Conservation (phyloP, 306 rosid species). For the Benincasa hispida region DNA sequence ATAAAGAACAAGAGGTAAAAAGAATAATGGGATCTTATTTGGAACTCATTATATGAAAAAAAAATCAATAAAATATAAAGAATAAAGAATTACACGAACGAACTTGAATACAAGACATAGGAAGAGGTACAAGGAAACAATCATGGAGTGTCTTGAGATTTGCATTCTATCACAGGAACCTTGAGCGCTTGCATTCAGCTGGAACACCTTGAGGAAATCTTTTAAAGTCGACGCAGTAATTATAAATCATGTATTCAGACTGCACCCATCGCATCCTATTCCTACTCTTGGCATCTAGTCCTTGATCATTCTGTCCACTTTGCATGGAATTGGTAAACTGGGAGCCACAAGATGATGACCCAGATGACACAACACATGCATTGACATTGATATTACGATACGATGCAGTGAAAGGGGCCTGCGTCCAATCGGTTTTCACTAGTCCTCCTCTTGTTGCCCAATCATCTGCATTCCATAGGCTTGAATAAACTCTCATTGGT, state of each 20-base stretch:
- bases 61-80: background rate
- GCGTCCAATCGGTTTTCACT: constrained; percentile 37
- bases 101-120: background rate
- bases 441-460: constrained; percentile 42
- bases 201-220: constrained; percentile 33
- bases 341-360: constrained; percentile 6
- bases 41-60: background rate
- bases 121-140: background rate
- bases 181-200: constrained; percentile 22
- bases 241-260: constrained; percentile 31
- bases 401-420: constrained; percentile 36
- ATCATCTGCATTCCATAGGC: constrained; percentile 33
- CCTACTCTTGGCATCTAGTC: constrained; percentile 22
- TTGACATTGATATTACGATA: constrained; percentile 23
- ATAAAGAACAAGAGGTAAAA: background rate
- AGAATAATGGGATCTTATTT: background rate
- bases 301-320: constrained; percentile 8
- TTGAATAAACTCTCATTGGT: constrained; percentile 32
- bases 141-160: background rate
- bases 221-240: constrained; percentile 28
- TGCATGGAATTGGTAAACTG: background rate
- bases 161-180: constrained; percentile 1
- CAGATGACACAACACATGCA: constrained; percentile 13
- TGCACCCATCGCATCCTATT: constrained; percentile 38
- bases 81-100: background rate